Percentiles rank a stretch among this genome's conserved stretches.
Evolutionary conservation across 2,329 filamentous ascomycete species (phyloP).

Genomic region (Paraconiothyrium brasiliense): DNA sequence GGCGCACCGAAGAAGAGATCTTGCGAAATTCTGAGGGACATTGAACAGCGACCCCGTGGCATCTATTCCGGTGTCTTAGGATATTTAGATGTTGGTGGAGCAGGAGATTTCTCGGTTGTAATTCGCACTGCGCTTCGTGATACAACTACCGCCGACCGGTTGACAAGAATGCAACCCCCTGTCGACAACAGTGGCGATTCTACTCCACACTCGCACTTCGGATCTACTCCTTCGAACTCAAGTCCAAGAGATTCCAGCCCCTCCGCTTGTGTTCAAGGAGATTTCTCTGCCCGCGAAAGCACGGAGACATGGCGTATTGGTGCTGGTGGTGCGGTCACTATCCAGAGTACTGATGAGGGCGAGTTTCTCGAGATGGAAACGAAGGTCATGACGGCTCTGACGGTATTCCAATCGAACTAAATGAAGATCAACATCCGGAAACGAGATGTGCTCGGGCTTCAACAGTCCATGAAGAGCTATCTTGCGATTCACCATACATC

Average conservation of each 20-base stretch:
- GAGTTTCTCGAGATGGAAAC: conserved; percentile 84
- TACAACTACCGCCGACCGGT: conserved; percentile 22
- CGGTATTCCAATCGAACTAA: conserved; percentile 19
- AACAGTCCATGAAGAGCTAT: not conserved
- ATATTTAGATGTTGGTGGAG: conserved; percentile 82
- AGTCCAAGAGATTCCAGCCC: conserved; percentile 9
- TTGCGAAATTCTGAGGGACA: conserved; percentile 76
- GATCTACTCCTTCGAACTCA: not conserved
- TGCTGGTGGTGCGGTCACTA: conserved; percentile 87
- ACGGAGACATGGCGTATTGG: conserved; percentile 74
- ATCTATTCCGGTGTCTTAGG: conserved; percentile 87
- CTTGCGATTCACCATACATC: not conserved
- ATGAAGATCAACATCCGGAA: not conserved
- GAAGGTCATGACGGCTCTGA: conserved; percentile 42
- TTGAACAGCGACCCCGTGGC: conserved; percentile 74
- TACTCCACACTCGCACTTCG: conserved; percentile 2
- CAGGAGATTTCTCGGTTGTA: conserved; percentile 85
- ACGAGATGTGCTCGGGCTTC: not conserved
- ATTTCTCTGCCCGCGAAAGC: not conserved
- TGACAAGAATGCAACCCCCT: not conserved
- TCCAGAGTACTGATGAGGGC: conserved; percentile 77
- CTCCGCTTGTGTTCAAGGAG: conserved; percentile 3
- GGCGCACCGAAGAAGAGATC: conserved; percentile 91
- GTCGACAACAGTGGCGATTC: conserved; percentile 3
- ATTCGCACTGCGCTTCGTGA: conserved; percentile 77